A percentile compares a stretch with the other conserved stretches of the same genome.
phyloP scores from a whole-genome alignment of 1,139 yeast genomes.

The Zhuliangozyma blackwelliae region DNA sequence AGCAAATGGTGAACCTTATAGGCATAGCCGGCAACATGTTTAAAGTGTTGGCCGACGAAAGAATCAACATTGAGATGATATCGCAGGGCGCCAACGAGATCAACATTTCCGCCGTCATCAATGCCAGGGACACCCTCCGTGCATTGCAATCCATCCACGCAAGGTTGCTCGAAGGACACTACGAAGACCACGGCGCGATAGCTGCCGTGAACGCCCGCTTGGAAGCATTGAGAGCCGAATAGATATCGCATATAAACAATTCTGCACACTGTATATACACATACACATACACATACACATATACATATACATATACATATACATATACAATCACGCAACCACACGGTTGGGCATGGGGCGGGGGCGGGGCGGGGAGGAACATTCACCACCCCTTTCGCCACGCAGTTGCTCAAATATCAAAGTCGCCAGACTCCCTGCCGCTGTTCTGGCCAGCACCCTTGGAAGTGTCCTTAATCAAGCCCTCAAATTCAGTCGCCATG shows the following conservation, averaged over 20 bases:
- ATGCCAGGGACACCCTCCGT: slow-evolving; percentile 73
- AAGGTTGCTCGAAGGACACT: slow-evolving; percentile 53
- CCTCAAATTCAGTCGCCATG: slow-evolving; percentile 63
- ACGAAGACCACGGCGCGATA: slow-evolving; percentile 29
- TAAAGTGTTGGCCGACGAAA: slow-evolving; percentile 87
- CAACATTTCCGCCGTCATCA: slow-evolving; percentile 91
- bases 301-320: slow-evolving; percentile 1
- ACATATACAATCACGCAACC: not conserved
- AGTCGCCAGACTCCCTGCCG: slow-evolving; percentile 39
- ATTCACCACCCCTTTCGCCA: too few species aligned
- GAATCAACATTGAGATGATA: slow-evolving; percentile 94
- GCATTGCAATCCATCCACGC: slow-evolving; percentile 87
- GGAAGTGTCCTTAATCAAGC: slow-evolving; percentile 47
- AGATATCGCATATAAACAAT: slow-evolving; percentile 1
- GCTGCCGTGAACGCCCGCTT: slow-evolving; percentile 37
- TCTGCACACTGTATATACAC: too few species aligned
- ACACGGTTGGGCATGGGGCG: not conserved
- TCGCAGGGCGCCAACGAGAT: slow-evolving; percentile 98
- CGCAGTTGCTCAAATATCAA: slow-evolving; percentile 29
- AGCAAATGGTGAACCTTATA: slow-evolving; percentile 92
- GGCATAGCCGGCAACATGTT: slow-evolving; percentile 99
- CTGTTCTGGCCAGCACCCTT: slow-evolving; percentile 17
- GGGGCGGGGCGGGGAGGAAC: too few species aligned
- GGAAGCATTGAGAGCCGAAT: slow-evolving; percentile 31
- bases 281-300: too few species aligned